These are phyloP conservation scores for Melampsora americana DNA, from an alignment of 1,284 basidiomycete genomes.

Conservation along the genomic window DNA sequence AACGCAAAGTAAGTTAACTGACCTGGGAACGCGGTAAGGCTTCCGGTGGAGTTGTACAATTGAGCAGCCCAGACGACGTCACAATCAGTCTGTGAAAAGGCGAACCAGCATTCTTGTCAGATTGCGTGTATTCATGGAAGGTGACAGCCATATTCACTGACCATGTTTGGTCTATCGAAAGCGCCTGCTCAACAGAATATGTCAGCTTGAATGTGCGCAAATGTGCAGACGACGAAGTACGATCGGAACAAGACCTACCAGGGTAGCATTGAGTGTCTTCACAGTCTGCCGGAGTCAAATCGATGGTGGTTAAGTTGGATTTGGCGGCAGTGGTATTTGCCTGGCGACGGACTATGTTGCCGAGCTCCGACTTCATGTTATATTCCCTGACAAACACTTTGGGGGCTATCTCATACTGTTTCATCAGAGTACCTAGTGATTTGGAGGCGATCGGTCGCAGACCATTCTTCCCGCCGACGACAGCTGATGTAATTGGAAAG, in stretches of 20 bases:
- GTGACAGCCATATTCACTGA: background rate
- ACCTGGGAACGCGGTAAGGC: constrained; percentile 28
- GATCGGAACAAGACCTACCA: background rate
- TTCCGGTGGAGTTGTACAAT: constrained; percentile 34
- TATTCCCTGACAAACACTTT: too few relatives aligned
- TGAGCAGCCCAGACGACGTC: constrained; percentile 13
- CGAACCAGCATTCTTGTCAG: too few relatives aligned
- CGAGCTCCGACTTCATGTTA: too few relatives aligned
- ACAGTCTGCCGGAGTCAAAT: constrained; percentile 25
- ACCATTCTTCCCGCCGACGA: too few relatives aligned
- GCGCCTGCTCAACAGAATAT: background rate
- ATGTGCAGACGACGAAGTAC: too few relatives aligned
- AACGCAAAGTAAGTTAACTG: background rate
- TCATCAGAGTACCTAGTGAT: too few relatives aligned
- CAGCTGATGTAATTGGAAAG: too few relatives aligned
- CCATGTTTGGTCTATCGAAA: background rate
- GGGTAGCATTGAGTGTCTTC: constrained; percentile 13
- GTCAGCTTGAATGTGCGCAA: too few relatives aligned
- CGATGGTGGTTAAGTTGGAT: background rate
- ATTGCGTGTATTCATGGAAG: too few relatives aligned
- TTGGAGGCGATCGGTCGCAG: too few relatives aligned
- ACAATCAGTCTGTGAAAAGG: constrained; percentile 27
- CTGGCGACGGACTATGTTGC: background rate
- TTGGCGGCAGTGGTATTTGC: background rate
- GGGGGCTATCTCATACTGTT: too few relatives aligned